Evolutionary conservation across 352 stramenopile genomes (phyloP).

Genomic region (Phytopythium oedochilum): DNA sequence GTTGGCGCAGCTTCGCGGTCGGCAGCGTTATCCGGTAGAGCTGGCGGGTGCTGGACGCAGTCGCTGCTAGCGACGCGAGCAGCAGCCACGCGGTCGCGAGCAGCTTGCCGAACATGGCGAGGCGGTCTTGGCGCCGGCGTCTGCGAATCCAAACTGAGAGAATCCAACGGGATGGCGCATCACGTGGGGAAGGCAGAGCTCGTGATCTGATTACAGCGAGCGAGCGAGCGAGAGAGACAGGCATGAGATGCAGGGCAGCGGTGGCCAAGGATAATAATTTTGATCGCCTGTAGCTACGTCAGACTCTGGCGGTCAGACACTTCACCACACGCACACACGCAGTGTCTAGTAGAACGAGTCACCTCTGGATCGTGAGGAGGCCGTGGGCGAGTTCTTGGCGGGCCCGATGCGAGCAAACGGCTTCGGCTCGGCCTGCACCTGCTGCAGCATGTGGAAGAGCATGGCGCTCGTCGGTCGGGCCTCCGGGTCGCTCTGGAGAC

Average conservation of each 20-base stretch:
- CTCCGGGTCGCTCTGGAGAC: conserved; percentile 38
- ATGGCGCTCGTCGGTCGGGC: conserved; percentile 48
- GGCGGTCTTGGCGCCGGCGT: no score
- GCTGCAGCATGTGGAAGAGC: conserved; percentile 47
- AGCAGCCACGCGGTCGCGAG: neutral
- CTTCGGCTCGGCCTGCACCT: conserved; percentile 19
- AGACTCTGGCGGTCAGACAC: neutral
- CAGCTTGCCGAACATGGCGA: neutral
- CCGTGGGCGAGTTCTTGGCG: neutral
- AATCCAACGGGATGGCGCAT: no score
- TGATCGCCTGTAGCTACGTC: no score
- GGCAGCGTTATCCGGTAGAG: neutral
- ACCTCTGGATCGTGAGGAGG: neutral
- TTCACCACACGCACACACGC: no score
- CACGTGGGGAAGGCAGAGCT: no score
- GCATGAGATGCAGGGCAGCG: no score
- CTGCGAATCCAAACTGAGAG: no score
- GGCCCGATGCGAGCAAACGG: neutral
- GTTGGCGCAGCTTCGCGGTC: neutral
- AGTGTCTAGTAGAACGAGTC: conserved; percentile 4
- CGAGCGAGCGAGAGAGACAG: no score
- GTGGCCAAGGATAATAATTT: no score
- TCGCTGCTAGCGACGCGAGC: neutral
- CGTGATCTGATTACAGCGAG: no score
- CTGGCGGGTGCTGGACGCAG: neutral